A percentile compares a stretch with the other conserved stretches of the same genome.
phyloP scores from a whole-genome alignment of 176 grass and related monocot genomes.

The Rhipidocladum racemiflorum region DNA sequence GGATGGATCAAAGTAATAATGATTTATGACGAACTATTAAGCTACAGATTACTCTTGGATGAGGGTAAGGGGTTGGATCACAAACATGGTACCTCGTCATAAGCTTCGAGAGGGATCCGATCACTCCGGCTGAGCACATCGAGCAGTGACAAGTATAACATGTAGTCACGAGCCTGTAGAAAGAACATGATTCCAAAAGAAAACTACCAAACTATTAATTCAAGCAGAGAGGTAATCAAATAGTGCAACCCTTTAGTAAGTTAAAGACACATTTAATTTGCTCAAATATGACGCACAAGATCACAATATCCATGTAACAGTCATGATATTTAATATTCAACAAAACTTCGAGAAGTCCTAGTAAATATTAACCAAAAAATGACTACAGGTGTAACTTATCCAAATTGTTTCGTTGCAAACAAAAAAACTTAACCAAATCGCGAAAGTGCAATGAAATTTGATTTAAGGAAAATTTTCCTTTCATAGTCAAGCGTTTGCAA shows the following conservation, averaged over 20 bases:
- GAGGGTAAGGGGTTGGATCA: neutral
- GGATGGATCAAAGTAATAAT: constrained; percentile 4
- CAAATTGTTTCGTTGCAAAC: too few species aligned
- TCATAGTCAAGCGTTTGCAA: neutral
- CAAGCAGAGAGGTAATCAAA: neutral
- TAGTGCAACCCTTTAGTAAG: neutral
- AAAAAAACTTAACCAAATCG: neutral
- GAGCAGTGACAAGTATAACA: constrained; percentile 59
- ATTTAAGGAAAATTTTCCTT: neutral
- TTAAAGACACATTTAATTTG: neutral
- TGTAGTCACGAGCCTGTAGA: constrained; percentile 59
- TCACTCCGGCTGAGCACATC: constrained; percentile 54
- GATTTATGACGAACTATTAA: neutral
- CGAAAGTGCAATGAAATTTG: neutral
- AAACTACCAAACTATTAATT: constrained; percentile 2
- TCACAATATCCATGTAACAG: neutral
- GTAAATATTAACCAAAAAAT: neutral
- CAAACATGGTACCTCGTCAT: constrained; percentile 43
- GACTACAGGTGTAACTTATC: neutral
- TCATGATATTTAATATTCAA: neutral
- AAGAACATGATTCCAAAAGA: neutral
- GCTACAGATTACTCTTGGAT: neutral
- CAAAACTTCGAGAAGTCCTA: neutral
- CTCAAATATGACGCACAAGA: neutral
- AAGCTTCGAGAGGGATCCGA: constrained; percentile 54